Evolutionary conservation across 441 rosid genomes (phyloP).

Genomic region (Jatropha podagrica): DNA sequence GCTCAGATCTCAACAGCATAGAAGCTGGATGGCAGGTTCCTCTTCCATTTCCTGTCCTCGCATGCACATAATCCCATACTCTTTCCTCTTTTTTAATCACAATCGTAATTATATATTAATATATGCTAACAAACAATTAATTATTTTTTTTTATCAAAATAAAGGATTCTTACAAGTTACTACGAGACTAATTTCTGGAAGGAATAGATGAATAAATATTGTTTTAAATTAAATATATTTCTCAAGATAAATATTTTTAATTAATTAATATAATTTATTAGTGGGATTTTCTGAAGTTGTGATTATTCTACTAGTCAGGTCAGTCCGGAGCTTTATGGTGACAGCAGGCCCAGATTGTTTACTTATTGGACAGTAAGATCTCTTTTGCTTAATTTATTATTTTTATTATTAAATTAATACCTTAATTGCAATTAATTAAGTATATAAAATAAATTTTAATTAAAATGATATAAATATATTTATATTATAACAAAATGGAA

Average conservation of each 20-base stretch:
- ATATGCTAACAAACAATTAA: background rate
- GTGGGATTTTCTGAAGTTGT: conserved; percentile 40
- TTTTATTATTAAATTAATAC: background rate
- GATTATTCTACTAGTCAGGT: conserved; percentile 90
- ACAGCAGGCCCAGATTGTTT: conserved; percentile 92
- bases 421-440: background rate
- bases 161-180: background rate
- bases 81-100: background rate
- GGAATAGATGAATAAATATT: background rate
- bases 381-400: background rate
- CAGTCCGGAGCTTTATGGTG: conserved; percentile 98
- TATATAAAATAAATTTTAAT: background rate
- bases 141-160: background rate
- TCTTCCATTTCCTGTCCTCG: conserved; percentile 39
- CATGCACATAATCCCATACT: conserved; percentile 26
- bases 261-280: background rate
- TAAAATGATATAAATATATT: background rate
- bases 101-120: background rate
- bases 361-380: conserved; percentile 97
- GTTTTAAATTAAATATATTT: too few relatives aligned
- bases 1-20: conserved; percentile 98
- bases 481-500: background rate
- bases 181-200: background rate
- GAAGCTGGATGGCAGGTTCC: conserved; percentile 99
- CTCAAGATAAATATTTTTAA: too few relatives aligned